Conservation (phyloP, 1,284 basidiomycete genomes). For the Ustilago trichophora region DNA sequence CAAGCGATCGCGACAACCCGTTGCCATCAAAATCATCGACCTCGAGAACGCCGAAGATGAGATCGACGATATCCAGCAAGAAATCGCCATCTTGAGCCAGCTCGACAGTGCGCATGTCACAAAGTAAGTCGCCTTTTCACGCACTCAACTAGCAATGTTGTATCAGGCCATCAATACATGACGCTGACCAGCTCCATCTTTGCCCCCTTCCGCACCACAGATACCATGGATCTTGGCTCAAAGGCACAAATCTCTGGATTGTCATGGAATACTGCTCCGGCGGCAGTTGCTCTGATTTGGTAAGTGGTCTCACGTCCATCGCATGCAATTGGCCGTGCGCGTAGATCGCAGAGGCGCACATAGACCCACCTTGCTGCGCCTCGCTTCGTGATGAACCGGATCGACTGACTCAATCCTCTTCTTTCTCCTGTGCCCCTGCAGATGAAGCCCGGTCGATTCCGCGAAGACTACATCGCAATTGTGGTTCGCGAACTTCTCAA, state of each 20-base stretch:
- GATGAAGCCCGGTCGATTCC: conserved; percentile 98
- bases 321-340: no score
- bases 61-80: conserved; percentile 99
- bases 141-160: neutral
- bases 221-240: conserved; percentile 94
- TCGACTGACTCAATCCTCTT: neutral
- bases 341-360: no score
- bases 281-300: conserved; percentile 71
- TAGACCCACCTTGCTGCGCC: no score
- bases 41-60: conserved; percentile 98
- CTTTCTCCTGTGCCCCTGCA: conserved; percentile 63
- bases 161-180: no score
- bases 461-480: conserved; percentile 98
- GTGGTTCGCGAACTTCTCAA: conserved; percentile 89
- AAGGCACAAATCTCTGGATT: conserved; percentile 94
- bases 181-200: no score
- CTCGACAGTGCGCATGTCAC: conserved; percentile 95
- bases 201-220: no score
- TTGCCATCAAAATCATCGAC: conserved; percentile 93
- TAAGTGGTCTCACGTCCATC: no score
- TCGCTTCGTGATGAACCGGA: no score
- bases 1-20: conserved; percentile 52
- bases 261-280: conserved; percentile 90
- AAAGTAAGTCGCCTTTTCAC: conserved; percentile 70
- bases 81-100: conserved; percentile 98